A percentile compares a stretch with the other conserved stretches of the same genome.
These are phyloP conservation scores for Stentor roeselii DNA, from an alignment of 73 alveolate genomes.

Conservation along the genomic window DNA sequence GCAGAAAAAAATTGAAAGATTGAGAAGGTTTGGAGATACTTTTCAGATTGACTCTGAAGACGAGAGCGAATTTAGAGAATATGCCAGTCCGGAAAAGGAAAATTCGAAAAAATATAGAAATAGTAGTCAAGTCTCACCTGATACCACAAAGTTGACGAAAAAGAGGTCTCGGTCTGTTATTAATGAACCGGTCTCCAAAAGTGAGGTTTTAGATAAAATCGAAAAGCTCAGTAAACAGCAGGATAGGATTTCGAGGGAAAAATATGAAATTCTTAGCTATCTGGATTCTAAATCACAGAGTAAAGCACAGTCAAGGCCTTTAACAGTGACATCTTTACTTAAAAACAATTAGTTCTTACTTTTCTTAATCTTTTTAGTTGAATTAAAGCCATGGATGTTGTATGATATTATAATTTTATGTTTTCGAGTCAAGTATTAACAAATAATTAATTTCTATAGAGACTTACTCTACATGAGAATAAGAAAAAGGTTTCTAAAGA, in stretches of 20 bases:
- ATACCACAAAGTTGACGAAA: not conserved
- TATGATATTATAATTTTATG: too few relatives aligned
- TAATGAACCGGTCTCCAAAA: not conserved
- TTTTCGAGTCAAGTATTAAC: too few relatives aligned
- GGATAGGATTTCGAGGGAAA: not conserved
- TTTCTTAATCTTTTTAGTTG: too few relatives aligned
- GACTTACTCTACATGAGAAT: too few relatives aligned
- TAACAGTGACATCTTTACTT: not conserved
- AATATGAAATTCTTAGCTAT: not conserved
- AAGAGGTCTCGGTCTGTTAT: not conserved
- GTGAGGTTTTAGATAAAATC: not conserved
- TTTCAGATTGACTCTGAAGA: not conserved
- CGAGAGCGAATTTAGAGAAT: not conserved
- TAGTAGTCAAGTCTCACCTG: not conserved
- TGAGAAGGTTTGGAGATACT: not conserved
- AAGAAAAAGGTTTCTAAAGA: too few relatives aligned
- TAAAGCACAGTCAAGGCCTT: not conserved
- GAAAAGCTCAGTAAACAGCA: not conserved
- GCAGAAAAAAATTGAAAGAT: not conserved
- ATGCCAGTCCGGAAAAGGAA: not conserved
- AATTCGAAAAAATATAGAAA: not conserved
- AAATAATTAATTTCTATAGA: too few relatives aligned
- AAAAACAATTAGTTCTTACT: too few relatives aligned
- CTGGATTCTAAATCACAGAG: not conserved
- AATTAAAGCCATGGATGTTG: too few relatives aligned